Evolutionary conservation across 1,284 basidiomycete genomes (phyloP).

Genomic region (Leccinum subrobustum): DNA sequence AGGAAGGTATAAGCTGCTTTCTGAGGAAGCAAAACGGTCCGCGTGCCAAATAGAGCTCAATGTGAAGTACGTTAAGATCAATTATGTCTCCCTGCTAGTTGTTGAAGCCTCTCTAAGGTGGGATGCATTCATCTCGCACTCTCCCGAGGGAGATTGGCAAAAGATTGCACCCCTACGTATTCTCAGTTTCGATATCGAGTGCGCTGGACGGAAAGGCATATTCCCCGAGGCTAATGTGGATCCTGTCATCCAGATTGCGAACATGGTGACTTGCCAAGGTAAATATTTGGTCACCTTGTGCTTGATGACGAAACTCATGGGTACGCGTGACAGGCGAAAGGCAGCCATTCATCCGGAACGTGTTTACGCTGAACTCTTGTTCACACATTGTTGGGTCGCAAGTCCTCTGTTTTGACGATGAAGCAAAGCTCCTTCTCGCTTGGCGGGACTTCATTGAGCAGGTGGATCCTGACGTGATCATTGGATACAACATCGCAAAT

Average conservation of each 20-base stretch:
- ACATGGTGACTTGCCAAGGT: slow-evolving; percentile 97
- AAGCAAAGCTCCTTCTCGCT: slow-evolving; percentile 66
- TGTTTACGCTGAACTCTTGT: slow-evolving; percentile 94
- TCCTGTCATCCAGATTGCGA: slow-evolving; percentile 96
- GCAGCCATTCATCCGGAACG: slow-evolving; percentile 90
- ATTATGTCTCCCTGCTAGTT: neutral
- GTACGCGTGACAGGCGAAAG: slow-evolving; percentile 58
- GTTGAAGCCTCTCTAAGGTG: slow-evolving; percentile 49
- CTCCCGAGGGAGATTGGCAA: slow-evolving; percentile 88
- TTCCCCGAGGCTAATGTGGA: slow-evolving; percentile 89
- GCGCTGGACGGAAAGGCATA: slow-evolving; percentile 92
- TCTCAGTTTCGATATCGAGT: slow-evolving; percentile 96
- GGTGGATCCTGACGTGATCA: slow-evolving; percentile 91
- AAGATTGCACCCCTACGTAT: slow-evolving; percentile 88
- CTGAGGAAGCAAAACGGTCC: slow-evolving; percentile 62
- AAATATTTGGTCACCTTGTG: slow-evolving; percentile 10
- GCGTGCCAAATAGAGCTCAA: slow-evolving; percentile 85
- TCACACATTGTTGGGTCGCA: slow-evolving; percentile 93
- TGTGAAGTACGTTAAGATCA: slow-evolving; percentile 53
- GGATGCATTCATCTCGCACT: slow-evolving; percentile 82
- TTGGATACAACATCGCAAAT: slow-evolving; percentile 89
- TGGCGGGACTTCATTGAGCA: slow-evolving; percentile 87
- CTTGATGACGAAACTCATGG: slow-evolving; percentile 1
- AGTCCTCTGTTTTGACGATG: slow-evolving; percentile 82
- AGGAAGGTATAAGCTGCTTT: slow-evolving; percentile 70